Evolutionary conservation across 176 grass and related monocot genomes (phyloP).

Genomic region (barley (Hordeum vulgare)): MorexV3_pseudomolecules_assembly NC_058518.1:494580773-494581272

Average conservation of each 20-base stretch:
- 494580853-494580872: conserved; percentile 61
- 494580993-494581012: conserved; percentile 45
- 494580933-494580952: conserved; percentile 78
- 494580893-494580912: conserved; percentile 71
- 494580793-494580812: neutral
- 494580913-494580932: conserved; percentile 62
- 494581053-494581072: neutral
- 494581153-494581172: conserved; percentile 79
- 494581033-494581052: conserved; percentile 76
- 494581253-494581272: conserved; percentile 55
- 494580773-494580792: neutral
- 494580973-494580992: conserved; percentile 71
- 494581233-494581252: conserved; percentile 50
- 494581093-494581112: neutral
- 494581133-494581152: conserved; percentile 52
- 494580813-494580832: conserved; percentile 17
- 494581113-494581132: neutral
- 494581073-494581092: neutral
- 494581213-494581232: conserved; percentile 79
- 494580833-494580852: conserved; percentile 73
- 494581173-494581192: conserved; percentile 57
- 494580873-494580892: conserved; percentile 64
- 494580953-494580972: conserved; percentile 57
- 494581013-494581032: conserved; percentile 49
- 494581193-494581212: conserved; percentile 57